Evolutionary conservation across 1,284 basidiomycete genomes (phyloP).

Genomic region (Cutaneotrichosporon curvatum): DNA sequence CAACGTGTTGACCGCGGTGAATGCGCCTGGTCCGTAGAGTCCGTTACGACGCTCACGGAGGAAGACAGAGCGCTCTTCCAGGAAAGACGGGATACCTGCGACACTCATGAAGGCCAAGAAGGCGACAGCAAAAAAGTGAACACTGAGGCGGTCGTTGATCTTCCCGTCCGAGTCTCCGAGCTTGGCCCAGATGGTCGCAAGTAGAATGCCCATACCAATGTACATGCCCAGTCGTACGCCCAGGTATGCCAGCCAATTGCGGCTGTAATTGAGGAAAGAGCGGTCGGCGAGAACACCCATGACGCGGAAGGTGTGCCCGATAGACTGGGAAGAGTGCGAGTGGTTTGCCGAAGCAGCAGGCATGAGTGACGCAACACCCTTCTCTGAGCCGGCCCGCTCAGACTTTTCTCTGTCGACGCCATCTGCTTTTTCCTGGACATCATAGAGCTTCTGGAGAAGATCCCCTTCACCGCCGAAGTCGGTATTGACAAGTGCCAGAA

Average conservation of each 20-base stretch:
- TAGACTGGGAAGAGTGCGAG: too few relatives aligned
- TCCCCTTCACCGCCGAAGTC: slow-evolving; percentile 21
- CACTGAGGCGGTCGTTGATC: slow-evolving; percentile 41
- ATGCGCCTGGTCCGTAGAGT: slow-evolving; percentile 29
- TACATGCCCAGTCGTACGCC: slow-evolving; percentile 60
- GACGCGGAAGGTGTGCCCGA: slow-evolving; percentile 2
- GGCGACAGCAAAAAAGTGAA: slow-evolving; percentile 54
- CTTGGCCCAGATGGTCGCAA: slow-evolving; percentile 57
- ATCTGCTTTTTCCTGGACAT: not conserved
- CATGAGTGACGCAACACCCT: too few relatives aligned
- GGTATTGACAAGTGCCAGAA: slow-evolving; percentile 28
- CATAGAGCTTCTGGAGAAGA: slow-evolving; percentile 3
- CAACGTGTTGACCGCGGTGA: slow-evolving; percentile 38
- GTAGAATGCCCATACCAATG: slow-evolving; percentile 53
- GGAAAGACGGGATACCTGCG: slow-evolving; percentile 36
- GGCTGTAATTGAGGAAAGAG: slow-evolving; percentile 19
- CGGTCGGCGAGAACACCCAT: slow-evolving; percentile 13
- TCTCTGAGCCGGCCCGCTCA: too few relatives aligned
- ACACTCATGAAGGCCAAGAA: slow-evolving; percentile 55
- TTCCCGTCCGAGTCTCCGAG: slow-evolving; percentile 45
- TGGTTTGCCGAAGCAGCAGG: not conserved
- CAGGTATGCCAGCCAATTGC: slow-evolving; percentile 53
- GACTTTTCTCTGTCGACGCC: too few relatives aligned
- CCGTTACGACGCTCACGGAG: slow-evolving; percentile 36
- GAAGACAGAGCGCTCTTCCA: slow-evolving; percentile 47